phyloP scores from a whole-genome alignment of 2,329 filamentous ascomycete species.

The Exophiala sp. region DNA sequence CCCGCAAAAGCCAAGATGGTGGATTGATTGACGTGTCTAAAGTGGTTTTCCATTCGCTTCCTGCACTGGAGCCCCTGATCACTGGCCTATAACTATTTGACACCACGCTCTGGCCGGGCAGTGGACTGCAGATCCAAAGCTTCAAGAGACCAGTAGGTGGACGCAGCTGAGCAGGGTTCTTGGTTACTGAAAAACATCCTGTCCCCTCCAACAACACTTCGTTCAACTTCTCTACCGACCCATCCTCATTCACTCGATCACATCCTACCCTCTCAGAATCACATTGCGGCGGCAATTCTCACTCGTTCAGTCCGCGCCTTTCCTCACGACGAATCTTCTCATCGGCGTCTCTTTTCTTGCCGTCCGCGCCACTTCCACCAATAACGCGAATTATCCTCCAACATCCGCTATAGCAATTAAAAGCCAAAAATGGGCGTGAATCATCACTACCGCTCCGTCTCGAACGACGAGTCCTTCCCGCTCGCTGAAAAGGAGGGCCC shows the following conservation, averaged over 20 bases:
- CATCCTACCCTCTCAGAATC: background rate
- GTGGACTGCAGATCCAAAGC: background rate
- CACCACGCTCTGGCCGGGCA: background rate
- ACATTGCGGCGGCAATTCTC: constrained; percentile 4
- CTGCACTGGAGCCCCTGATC: background rate
- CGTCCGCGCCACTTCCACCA: background rate
- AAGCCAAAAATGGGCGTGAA: constrained; percentile 17
- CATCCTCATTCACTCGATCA: constrained; percentile 1
- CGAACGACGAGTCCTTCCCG: constrained; percentile 19
- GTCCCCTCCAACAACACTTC: constrained; percentile 6
- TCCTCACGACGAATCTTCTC: background rate
- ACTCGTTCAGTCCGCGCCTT: constrained; percentile 3
- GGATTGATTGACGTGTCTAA: background rate
- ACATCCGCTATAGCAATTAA: background rate
- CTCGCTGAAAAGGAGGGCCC: constrained; percentile 13
- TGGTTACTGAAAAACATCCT: constrained; percentile 2
- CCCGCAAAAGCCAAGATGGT: background rate
- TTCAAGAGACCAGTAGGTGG: background rate
- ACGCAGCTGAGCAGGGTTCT: constrained; percentile 5
- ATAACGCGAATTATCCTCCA: background rate
- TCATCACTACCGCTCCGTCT: constrained; percentile 23
- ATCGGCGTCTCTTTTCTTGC: background rate
- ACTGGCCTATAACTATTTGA: background rate
- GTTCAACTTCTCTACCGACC: background rate
- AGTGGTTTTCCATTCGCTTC: background rate